Evolutionary conservation across 2,329 filamentous ascomycete genomes (phyloP).

Genomic region (Fusarium torulosum): DNA sequence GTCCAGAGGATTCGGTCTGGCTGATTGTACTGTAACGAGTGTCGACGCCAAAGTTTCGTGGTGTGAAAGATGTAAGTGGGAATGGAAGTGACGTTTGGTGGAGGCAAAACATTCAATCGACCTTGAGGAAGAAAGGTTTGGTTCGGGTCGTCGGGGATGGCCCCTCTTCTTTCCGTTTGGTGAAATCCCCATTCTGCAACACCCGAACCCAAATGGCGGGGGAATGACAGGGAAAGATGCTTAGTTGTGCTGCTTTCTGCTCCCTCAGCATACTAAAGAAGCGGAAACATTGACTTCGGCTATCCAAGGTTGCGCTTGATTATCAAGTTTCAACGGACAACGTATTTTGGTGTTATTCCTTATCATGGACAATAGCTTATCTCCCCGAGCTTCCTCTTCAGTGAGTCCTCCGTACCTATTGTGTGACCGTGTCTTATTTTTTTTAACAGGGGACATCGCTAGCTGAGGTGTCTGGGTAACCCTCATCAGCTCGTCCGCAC

Average conservation of each 20-base stretch:
- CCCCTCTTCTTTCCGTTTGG: conserved; percentile 29
- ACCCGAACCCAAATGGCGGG: conserved; percentile 23
- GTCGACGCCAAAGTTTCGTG: conserved; percentile 16
- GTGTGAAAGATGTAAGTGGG: conserved; percentile 23
- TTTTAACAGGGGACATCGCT: not conserved
- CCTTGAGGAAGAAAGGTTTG: conserved; percentile 18
- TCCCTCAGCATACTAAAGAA: not conserved
- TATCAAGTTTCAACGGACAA: not conserved
- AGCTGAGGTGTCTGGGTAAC: not conserved
- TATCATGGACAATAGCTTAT: not conserved
- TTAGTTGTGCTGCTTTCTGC: not conserved
- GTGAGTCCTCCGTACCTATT: not conserved
- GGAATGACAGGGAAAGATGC: conserved; percentile 34
- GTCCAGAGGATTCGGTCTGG: conserved; percentile 6
- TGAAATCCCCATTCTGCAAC: conserved; percentile 18
- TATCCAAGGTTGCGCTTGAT: not conserved
- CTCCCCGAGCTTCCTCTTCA: not conserved
- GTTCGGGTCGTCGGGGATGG: conserved; percentile 47
- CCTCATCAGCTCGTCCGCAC: conserved; percentile 21
- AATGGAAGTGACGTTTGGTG: conserved; percentile 38
- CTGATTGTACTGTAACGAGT: conserved; percentile 17
- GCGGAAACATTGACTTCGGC: not conserved
- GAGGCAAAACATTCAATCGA: conserved; percentile 21
- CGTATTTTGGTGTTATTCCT: not conserved
- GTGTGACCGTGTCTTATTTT: conserved; percentile 3